A percentile compares a stretch with the other conserved stretches of the same genome.
phyloP scores from a whole-genome alignment of 2,329 filamentous ascomycete species.

The Dactylonectria estremocensis region DNA sequence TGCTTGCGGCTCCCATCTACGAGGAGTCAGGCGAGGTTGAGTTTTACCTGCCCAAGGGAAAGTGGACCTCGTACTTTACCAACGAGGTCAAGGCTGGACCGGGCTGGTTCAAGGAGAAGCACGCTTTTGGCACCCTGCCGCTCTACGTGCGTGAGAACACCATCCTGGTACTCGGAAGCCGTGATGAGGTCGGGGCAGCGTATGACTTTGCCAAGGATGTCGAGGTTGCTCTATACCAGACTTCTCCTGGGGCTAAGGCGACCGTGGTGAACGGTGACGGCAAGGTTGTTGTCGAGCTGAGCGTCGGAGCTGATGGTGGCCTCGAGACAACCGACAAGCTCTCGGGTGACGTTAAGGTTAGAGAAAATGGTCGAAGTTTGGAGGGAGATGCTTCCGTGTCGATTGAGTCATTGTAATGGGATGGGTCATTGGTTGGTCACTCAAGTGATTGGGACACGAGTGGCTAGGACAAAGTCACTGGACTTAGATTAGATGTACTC shows the following conservation, averaged over 20 bases:
- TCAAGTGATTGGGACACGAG: not conserved
- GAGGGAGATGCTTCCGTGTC: conserved; percentile 47
- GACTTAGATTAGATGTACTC: not conserved
- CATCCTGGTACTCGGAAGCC: conserved; percentile 62
- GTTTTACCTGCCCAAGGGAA: conserved; percentile 72
- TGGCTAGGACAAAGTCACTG: too few species aligned
- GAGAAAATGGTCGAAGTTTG: conserved; percentile 43
- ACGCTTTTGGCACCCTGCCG: conserved; percentile 71
- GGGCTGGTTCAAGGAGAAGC: conserved; percentile 73
- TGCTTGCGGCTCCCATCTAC: conserved; percentile 77
- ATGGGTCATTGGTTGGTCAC: not conserved
- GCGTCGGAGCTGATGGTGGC: conserved; percentile 57
- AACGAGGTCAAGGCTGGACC: conserved; percentile 65
- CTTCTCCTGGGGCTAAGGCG: conserved; percentile 57
- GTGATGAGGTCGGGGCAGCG: conserved; percentile 57
- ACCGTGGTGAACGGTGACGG: conserved; percentile 62
- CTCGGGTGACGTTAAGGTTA: conserved; percentile 54
- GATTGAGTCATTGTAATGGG: conserved; percentile 43
- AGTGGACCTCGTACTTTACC: conserved; percentile 65
- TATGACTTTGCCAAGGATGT: conserved; percentile 64
- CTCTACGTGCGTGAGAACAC: conserved; percentile 71
- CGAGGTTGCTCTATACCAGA: conserved; percentile 65
- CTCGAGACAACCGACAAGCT: conserved; percentile 58
- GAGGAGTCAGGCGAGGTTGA: conserved; percentile 74
- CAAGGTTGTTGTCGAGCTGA: conserved; percentile 57